phyloP scores from a whole-genome alignment of 2,329 filamentous ascomycete species.

The Talaromyces sp. region DNA sequence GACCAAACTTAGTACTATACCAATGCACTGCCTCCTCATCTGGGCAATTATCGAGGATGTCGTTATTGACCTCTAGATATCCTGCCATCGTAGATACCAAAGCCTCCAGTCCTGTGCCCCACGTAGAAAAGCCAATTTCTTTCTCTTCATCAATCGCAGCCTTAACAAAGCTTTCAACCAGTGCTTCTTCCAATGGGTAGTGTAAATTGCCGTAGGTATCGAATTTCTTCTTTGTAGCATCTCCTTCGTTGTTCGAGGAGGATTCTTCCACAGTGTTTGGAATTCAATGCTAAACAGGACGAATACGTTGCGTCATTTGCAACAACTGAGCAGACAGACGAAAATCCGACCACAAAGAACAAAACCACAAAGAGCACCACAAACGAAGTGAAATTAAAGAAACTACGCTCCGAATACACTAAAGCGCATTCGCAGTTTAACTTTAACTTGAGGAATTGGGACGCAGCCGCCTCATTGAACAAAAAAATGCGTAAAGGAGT shows the following conservation, averaged over 20 bases:
- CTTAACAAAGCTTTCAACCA: constrained; percentile 22
- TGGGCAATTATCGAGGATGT: constrained; percentile 19
- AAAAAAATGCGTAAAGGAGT: constrained; percentile 14
- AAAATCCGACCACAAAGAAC: background rate
- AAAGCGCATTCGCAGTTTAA: background rate
- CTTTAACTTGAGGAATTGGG: background rate
- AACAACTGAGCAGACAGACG: background rate
- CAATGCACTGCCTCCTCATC: constrained; percentile 22
- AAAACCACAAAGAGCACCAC: background rate
- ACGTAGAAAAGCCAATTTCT: constrained; percentile 14
- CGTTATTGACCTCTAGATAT: constrained; percentile 22
- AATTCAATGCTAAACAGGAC: background rate
- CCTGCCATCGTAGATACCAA: constrained; percentile 23
- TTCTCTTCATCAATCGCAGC: constrained; percentile 20
- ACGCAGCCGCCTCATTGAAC: background rate
- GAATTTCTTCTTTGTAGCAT: constrained; percentile 6
- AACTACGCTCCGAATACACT: background rate
- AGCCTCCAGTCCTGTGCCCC: constrained; percentile 16
- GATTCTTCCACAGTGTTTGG: background rate
- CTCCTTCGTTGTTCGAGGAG: background rate
- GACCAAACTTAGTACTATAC: constrained; percentile 24
- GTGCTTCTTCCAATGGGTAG: constrained; percentile 15
- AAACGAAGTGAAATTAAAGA: background rate
- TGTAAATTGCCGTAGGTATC: constrained; percentile 13
- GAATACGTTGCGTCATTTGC: background rate